Evolutionary conservation across 257 asterid species (phyloP).

Genomic region (Jacaranda copaia): DNA sequence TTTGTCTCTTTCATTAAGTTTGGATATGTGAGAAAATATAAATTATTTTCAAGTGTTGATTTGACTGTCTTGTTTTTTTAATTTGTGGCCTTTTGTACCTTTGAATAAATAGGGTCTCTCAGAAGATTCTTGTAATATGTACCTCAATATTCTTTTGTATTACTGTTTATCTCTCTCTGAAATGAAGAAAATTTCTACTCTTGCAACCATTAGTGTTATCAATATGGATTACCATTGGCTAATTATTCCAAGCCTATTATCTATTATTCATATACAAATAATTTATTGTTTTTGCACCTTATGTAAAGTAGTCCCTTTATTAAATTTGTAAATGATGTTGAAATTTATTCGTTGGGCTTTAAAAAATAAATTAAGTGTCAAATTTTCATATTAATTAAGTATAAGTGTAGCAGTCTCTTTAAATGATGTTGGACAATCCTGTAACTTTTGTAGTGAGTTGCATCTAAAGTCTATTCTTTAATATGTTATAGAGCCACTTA

Average conservation of each 20-base stretch:
- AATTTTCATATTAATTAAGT: no score
- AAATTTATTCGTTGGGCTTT: neutral
- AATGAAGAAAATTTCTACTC: neutral
- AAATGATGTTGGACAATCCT: no score
- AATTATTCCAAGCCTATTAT: neutral
- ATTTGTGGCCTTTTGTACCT: neutral
- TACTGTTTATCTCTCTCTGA: neutral
- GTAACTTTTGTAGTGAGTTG: no score
- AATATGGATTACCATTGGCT: neutral
- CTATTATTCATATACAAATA: neutral
- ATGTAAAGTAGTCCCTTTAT: neutral
- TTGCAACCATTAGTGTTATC: neutral
- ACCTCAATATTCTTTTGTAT: neutral
- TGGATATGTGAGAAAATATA: neutral
- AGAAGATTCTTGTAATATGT: neutral
- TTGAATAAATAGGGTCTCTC: constrained; percentile 7
- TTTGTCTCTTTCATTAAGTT: neutral
- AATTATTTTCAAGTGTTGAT: neutral
- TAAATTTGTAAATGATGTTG: neutral
- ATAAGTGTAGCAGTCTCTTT: no score
- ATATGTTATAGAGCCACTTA: no score
- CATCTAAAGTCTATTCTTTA: no score
- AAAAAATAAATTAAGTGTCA: no score
- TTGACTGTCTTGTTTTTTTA: neutral
- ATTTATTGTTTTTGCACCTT: neutral